Evolutionary conservation across 2,329 filamentous ascomycete genomes (phyloP), one percentile per base, ranked within the genome.

Genomic region (Claviceps lovelessii): DNA sequence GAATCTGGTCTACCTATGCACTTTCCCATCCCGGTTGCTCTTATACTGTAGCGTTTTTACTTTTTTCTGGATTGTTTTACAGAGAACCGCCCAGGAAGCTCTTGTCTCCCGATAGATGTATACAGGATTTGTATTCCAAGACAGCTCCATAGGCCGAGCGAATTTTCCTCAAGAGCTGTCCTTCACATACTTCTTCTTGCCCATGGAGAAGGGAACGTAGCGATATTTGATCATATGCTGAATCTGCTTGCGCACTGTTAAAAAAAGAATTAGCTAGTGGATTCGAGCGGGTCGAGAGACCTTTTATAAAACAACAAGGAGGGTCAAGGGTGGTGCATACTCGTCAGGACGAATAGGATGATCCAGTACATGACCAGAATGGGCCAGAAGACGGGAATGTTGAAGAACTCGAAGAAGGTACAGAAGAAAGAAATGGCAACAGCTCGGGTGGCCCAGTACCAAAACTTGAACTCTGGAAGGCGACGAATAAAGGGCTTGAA

Each of bases 201-300:
- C 90, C 61, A 95, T 83, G 45, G 88, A 85, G 75, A 96, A 95
- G 45, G 90, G 90, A 35, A 95, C 90, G 68, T 95, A 98, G 73
- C 91, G 88, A 77, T 97, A 98, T 77, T 97, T 98, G 80, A 98
- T 91, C 93, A 98, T 98, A 75, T 97, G 93, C 76, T 98, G 93
- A 64, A 98, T 98, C 75, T 98, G 93, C 77, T 93, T 88, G 72
- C 93, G 84, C 93, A 98, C 90, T 95, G n/a, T 63, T 28, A n/a
- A 47, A 29, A 41, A 8, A 37, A 37, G 35, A 41, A n/a, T 51
- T 6, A 56, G 28, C 33, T 37, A 8, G 9, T n/a, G 29, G 23
- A 17, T 47, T 11, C 23, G 54, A 39, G 52, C 37, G 45, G 4
- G n/a, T 15, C 31, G 11, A 15, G 10, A 47, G 50, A 23, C 31